phyloP scores from a whole-genome alignment of 192 early-diverging fungal genomes.

The Backusella parvicylindrica region DNA sequence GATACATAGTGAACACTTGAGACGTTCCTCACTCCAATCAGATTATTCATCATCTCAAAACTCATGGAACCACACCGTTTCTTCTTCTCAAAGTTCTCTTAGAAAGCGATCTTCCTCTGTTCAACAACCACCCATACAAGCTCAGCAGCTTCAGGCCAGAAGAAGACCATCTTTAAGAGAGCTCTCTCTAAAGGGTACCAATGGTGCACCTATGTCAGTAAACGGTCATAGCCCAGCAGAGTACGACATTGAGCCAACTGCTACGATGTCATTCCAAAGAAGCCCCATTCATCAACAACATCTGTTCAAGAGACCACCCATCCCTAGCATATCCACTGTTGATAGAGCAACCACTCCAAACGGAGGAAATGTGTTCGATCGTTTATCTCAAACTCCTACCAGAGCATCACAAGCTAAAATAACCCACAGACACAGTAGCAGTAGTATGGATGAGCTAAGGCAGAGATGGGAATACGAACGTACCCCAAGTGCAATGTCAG shows the following conservation, averaged over 20 bases:
- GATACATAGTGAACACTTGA: constrained; percentile 29
- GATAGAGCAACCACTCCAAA: constrained; percentile 12
- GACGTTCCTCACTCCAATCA: constrained; percentile 29
- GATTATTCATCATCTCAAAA: constrained; percentile 24
- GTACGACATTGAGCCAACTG: not conserved
- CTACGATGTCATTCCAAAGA: constrained; percentile 12
- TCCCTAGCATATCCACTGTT: not conserved
- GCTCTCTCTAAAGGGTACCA: constrained; percentile 20
- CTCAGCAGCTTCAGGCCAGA: constrained; percentile 7
- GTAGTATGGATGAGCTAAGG: constrained; percentile 33
- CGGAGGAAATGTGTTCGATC: constrained; percentile 30
- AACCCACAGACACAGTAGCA: constrained; percentile 30
- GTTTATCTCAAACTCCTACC: constrained; percentile 30
- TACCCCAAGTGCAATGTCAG: constrained; percentile 18
- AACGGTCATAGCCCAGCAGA: not conserved
- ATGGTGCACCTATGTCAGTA: not conserved
- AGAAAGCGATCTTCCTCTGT: constrained; percentile 24
- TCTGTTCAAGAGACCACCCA: constrained; percentile 1
- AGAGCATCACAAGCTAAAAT: constrained; percentile 34
- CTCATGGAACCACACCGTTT: not conserved
- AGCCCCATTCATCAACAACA: not conserved
- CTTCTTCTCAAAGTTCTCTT: not conserved
- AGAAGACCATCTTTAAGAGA: constrained; percentile 32
- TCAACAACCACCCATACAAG: constrained; percentile 10
- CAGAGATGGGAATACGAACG: constrained; percentile 21